Evolutionary conservation across 192 early-diverging fungal species (phyloP), one percentile per base, ranked within the genome.

Genomic region (Thoreauomyces humboldtii): DNA sequence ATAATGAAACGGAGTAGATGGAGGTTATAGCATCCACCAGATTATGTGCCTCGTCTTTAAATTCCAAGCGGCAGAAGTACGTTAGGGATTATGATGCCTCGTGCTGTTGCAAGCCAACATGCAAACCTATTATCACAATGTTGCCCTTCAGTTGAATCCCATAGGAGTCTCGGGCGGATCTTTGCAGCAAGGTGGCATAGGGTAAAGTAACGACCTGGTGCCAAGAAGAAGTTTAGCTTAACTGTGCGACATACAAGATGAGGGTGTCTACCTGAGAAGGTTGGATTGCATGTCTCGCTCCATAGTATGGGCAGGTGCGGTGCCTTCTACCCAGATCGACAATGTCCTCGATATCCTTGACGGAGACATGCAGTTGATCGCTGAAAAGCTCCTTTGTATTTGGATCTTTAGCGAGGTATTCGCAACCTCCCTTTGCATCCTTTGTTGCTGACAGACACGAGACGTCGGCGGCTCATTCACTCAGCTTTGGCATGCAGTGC

Each of bases 311-410:
- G 64, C 93, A 96, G 0, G 80, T 80, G 5, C 71, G 44, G 1
- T 81, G 60, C 22, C 74, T 55, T 22, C 77, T 70, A 0, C 92
- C 93, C 0, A 90, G 62, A 24, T 61, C 70, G 1, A 83, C 87
- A 25, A 96, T 65, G 21, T 96, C 93, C 58, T 95, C 95, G 47
- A 98, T 98, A 66, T 96, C 95, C 50, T 48, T 27, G 36, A 64
- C 54, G 24, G 46, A n/a, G 6, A 51, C 62, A 64, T 64, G 62
- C 15, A 64, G 7, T 0, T 53, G 62, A 27, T 64, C 62, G 46
- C 48, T 64, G 34, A 64, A 64, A 7, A 14, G 15, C 24, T 35
- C 25, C 24, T 31, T 17, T 19, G 29, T 53, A 11, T n/a, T 28
- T 25, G 46, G 47, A 4, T 53, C 62, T 17, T 54, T 50, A n/a